Evolutionary conservation across 345 rosid genomes (phyloP), one percentile per base, ranked within the genome.

Genomic region (Citrus reticulata): DNA sequence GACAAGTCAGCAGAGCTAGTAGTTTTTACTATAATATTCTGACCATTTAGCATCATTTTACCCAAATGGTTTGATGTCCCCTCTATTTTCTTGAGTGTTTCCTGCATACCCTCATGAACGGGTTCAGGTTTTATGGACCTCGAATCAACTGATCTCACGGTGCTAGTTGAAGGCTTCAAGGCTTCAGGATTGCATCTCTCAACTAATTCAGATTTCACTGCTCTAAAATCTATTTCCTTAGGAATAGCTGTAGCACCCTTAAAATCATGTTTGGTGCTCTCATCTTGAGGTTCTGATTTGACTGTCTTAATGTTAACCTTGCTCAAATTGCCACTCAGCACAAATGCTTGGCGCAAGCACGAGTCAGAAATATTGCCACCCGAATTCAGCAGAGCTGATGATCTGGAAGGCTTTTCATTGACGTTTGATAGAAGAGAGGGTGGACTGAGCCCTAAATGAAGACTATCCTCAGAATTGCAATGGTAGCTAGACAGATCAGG

Each of bases 221-320:
- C 57, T 55, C 49, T 68, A 64, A n/a, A 14, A 76, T 30, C 78
- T 63, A 76, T 2, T 49, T 61, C 76, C 24, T 9, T 29, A 51
- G 82, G 70, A 76, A 20, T 80, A 27, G 70, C 73, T 59, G 74
- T 71, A 78, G 73, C 74, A 11, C 34, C 84, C 62, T 60, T 62
- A 37, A 71, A 77, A 77, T 78, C 83, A 78, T 39, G 67, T 70
- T 69, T 83, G 74, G 59, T 60, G 74, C 72, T 77, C 79, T 85
- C 94, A 75, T 93, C 93, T 79, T 74, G 46, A 7, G 88, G 88
- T 84, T 95, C 97, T 51, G 87, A 74, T 83, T 93, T 95, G 34
- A 95, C 87, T 68, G 70, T 77, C 73, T 81, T 78, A 9, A 82
- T 76, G 57, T 75, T 83, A 75, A 75, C 67, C 16, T 67, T 54